Evolutionary conservation across 208 protist species (phyloP).

Genomic region (Acanthamoeba culbertsoni): DNA sequence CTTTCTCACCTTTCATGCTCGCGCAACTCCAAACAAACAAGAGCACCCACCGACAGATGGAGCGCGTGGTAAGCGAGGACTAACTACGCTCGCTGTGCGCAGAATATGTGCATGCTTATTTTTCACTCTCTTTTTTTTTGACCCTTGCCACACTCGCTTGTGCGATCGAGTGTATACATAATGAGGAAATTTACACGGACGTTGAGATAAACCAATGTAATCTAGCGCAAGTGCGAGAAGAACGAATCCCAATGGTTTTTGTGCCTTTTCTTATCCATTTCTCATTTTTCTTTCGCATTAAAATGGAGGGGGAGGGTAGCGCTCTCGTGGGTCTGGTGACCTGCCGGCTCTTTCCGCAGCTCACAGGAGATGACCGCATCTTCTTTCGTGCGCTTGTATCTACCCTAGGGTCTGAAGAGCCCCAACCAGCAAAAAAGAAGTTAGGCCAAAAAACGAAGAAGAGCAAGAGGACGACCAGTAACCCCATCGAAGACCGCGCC

Average conservation of each 20-base stretch:
- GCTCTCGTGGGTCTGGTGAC: neutral
- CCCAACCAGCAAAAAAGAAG: neutral
- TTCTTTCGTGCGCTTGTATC: neutral
- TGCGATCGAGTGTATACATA: no score
- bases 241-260: no score
- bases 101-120: no score
- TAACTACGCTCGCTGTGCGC: no score
- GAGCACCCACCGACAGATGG: neutral
- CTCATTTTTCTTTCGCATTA: no score
- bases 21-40: no score
- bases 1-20: neutral
- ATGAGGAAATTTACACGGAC: no score
- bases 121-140: neutral
- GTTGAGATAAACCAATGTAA: no score
- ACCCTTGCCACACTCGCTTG: no score
- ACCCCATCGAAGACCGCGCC: no score
- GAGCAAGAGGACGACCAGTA: neutral
- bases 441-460: neutral
- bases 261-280: no score
- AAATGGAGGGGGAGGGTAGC: neutral
- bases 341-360: neutral
- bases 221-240: no score
- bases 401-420: neutral
- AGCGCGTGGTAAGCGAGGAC: neutral
- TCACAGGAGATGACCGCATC: neutral